Base-by-base conservation (phyloP, 805 yeast genomes). In the Hanseniaspora hatyaiensis region DNA sequence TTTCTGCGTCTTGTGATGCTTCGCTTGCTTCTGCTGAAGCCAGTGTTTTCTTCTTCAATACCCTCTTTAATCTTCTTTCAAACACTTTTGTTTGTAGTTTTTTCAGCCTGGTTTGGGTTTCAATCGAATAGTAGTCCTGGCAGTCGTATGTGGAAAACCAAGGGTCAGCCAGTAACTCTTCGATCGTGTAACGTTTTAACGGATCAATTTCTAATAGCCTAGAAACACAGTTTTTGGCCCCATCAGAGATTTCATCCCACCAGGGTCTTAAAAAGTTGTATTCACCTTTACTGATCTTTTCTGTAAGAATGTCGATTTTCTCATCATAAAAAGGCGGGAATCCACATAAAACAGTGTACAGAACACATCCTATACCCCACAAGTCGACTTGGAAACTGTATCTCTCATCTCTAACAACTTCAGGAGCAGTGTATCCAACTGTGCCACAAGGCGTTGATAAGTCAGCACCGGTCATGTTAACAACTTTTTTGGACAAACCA, bases 361-460 rank as follows among this genome's bases (percentile, higher is more conserved):
- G 66, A 0, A 92, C 96, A 66, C 98, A 92, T 0, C 98, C 98
- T 47, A 92, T 69, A 4, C 96, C 96, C 98, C 98, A 92, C 92
- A 92, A 85, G 62, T 92, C 98, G 31, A 92, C 98, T 53, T 87
- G 82, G 67, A 84, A 86, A 1, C 95, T 83, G 60, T 92, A 92
- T 40, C 79, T 73, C 66, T 88, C 94, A 63, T 92, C 97, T 54
- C 82, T 79, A 34, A 92, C 97, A 55, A 92, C 89, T 64, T 92
- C 98, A 0, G 98, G 98, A 0, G 98, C 98, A 2, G 97, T 89
- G 59, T 92, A 92, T 3, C 97, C 97, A 15, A 92, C 96, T 1
- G 98, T 92, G 44, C 98, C 98, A 66, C 98, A 92, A 0, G 98
- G 98, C 0, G 98, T 92, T 19, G 96, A 84, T 11, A 41, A n/a